phyloP scores from a whole-genome alignment of 2,329 filamentous ascomycete species.

The Aspergillus spinulosporus region DNA sequence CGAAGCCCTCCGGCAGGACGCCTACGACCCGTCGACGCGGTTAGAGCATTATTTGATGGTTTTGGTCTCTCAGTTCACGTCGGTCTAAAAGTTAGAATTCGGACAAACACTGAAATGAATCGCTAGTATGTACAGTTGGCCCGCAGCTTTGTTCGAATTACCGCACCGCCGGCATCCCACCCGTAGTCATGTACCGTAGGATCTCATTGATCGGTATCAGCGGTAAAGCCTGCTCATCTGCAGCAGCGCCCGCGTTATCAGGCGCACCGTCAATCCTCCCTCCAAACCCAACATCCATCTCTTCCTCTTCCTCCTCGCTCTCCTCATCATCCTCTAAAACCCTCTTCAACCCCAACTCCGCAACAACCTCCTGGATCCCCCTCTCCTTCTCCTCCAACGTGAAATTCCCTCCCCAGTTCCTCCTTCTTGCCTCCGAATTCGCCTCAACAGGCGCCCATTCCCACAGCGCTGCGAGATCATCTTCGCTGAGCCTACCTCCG shows the following conservation, averaged over 20 bases:
- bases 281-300: slow-evolving; percentile 44
- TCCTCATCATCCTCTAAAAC: slow-evolving; percentile 58
- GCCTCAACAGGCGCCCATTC: slow-evolving; percentile 53
- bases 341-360: slow-evolving; percentile 68
- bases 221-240: slow-evolving; percentile 18
- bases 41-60: slow-evolving; percentile 33
- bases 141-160: background rate
- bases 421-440: slow-evolving; percentile 46
- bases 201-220: slow-evolving; percentile 47
- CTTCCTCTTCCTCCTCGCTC: slow-evolving; percentile 37
- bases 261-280: slow-evolving; percentile 35
- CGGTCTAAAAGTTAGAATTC: slow-evolving; percentile 17
- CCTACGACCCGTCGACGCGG: slow-evolving; percentile 59
- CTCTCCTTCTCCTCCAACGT: slow-evolving; percentile 68
- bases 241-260: slow-evolving; percentile 32
- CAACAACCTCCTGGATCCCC: slow-evolving; percentile 70
- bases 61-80: slow-evolving; percentile 7
- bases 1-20: slow-evolving; percentile 47
- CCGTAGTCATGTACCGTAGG: slow-evolving; percentile 54
- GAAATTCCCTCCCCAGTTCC: slow-evolving; percentile 64
- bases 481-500: slow-evolving; percentile 37
- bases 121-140: background rate
- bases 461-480: slow-evolving; percentile 63
- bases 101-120: background rate
- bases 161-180: slow-evolving; percentile 35